Conservation (phyloP, 2,329 filamentous ascomycete species). For the Boeremia lycopersici region DNA sequence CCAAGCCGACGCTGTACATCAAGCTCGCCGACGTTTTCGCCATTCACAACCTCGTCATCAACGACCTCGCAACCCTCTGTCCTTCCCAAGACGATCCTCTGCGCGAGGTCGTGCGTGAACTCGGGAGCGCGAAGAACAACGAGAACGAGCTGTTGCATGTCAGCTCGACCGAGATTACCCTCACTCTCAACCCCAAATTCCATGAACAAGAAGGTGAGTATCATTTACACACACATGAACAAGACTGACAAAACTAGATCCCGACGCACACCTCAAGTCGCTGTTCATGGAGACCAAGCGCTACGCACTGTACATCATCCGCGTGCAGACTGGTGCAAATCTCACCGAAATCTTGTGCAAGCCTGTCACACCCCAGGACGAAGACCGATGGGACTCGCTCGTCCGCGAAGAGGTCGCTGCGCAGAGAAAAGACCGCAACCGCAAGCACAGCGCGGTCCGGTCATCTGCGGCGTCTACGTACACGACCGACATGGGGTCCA, state of each 20-base stretch:
- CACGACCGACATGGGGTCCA: conserved; percentile 55
- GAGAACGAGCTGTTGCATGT: conserved; percentile 90
- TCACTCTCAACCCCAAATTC: conserved; percentile 87
- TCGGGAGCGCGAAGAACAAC: conserved; percentile 95
- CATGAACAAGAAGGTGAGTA: conserved; percentile 75
- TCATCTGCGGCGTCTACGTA: conserved; percentile 90
- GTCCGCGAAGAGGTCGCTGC: conserved; percentile 76
- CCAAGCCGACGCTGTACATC: conserved; percentile 97
- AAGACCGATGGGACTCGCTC: conserved; percentile 82
- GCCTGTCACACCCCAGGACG: conserved; percentile 84
- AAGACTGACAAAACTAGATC: conserved; percentile 62
- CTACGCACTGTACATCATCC: conserved; percentile 96
- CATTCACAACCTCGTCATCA: conserved; percentile 85
- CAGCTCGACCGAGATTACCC: conserved; percentile 84
- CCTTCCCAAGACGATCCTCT: conserved; percentile 83
- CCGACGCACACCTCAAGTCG: conserved; percentile 87
- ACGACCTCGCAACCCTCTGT: conserved; percentile 78
- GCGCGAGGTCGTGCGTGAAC: conserved; percentile 88
- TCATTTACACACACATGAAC: background rate
- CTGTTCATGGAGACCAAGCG: conserved; percentile 99
- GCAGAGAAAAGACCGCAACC: conserved; percentile 53
- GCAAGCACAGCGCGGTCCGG: conserved; percentile 61
- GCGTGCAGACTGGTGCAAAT: conserved; percentile 88
- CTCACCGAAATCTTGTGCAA: conserved; percentile 96
- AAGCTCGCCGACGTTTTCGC: conserved; percentile 98